These are phyloP conservation scores for Phytophthora foliorum DNA, from an alignment of 352 stramenopile species.

Conservation along the genomic window DNA sequence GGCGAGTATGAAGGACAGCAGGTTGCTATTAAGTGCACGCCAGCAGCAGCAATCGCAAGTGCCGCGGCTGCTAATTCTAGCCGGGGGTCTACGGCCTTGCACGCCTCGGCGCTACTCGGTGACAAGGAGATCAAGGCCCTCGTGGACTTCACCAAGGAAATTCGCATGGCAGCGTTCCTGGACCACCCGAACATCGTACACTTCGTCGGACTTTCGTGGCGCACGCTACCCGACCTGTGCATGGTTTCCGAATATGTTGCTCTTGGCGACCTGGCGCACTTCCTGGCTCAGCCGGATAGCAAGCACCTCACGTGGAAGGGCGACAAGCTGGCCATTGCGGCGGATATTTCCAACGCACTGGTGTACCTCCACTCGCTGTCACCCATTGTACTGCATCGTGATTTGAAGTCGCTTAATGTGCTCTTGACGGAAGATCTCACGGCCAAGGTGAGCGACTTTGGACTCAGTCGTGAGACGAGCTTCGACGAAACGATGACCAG, in stretches of 20 bases:
- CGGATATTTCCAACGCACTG: conserved; percentile 59
- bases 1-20: conserved; percentile 56
- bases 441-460: conserved; percentile 65
- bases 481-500: conserved; percentile 56
- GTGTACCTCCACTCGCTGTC: conserved; percentile 64
- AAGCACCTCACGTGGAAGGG: conserved; percentile 47
- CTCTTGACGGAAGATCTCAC: conserved; percentile 52
- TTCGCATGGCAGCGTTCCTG: conserved; percentile 54
- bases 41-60: conserved; percentile 23
- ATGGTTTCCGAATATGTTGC: conserved; percentile 59
- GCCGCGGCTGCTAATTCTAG: conserved; percentile 14
- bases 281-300: conserved; percentile 43
- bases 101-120: conserved; percentile 29
- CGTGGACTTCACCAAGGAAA: conserved; percentile 55
- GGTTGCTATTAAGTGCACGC: conserved; percentile 65
- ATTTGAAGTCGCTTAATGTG: conserved; percentile 62
- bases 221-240: conserved; percentile 51
- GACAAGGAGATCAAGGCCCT: conserved; percentile 43
- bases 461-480: conserved; percentile 45
- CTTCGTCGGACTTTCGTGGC: conserved; percentile 63
- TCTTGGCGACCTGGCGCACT: conserved; percentile 46
- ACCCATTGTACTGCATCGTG: conserved; percentile 52
- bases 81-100: conserved; percentile 14
- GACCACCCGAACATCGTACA: conserved; percentile 65
- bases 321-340: conserved; percentile 52